phyloP scores from a whole-genome alignment of 148 eudicot genomes.

The Rhododendron ferrugineum region DNA sequence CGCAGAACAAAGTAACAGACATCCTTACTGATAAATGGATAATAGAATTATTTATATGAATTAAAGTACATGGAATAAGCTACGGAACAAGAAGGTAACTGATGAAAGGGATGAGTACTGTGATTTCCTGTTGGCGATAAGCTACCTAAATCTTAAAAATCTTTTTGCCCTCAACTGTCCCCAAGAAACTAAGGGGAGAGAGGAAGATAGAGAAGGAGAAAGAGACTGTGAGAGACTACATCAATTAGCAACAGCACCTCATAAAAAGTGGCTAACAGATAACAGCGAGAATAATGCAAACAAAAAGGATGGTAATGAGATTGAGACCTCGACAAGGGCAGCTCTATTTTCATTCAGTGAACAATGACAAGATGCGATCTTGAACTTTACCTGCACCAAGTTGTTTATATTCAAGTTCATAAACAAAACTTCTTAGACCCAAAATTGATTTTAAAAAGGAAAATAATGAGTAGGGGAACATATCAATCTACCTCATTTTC shows the following conservation, averaged over 20 bases:
- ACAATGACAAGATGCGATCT: slow-evolving; percentile 68
- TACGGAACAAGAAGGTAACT: neutral
- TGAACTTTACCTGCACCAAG: slow-evolving; percentile 72
- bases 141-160: neutral
- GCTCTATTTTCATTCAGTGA: slow-evolving; percentile 70
- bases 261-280: neutral
- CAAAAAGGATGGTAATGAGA: slow-evolving; percentile 21
- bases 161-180: neutral
- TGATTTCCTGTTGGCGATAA: neutral
- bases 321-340: slow-evolving; percentile 78
- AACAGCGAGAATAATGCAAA: neutral
- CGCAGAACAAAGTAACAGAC: neutral
- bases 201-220: neutral
- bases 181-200: neutral
- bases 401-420: neutral
- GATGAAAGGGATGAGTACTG: neutral
- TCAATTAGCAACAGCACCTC: neutral
- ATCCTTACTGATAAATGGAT: neutral
- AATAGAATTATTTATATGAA: neutral
- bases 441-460: neutral
- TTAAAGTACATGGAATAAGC: neutral
- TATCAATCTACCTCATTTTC: slow-evolving; percentile 71
- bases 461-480: neutral
- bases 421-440: neutral
- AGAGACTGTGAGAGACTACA: too few relatives aligned